phyloP scores from a whole-genome alignment of 2,329 filamentous ascomycete genomes.

The Xylogone sp. region DNA sequence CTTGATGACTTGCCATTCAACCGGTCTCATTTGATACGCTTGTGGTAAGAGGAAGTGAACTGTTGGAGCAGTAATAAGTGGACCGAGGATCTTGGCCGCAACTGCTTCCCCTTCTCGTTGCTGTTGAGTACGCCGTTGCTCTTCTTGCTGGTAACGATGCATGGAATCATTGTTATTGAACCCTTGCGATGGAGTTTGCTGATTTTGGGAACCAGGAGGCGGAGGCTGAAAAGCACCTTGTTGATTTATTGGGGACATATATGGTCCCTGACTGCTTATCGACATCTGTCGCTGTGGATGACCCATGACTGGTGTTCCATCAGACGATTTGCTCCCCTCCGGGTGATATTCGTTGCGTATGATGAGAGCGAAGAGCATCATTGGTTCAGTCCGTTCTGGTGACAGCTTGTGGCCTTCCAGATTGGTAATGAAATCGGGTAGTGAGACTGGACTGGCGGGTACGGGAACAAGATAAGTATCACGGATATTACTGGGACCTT shows the following conservation, averaged over 20 bases:
- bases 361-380: slow-evolving; percentile 82
- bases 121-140: slow-evolving; percentile 41
- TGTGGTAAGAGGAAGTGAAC: slow-evolving; percentile 67
- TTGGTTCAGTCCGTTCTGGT: slow-evolving; percentile 64
- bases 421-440: slow-evolving; percentile 85
- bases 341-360: slow-evolving; percentile 57
- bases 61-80: slow-evolving; percentile 57
- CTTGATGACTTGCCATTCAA: slow-evolving; percentile 71
- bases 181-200: slow-evolving; percentile 8
- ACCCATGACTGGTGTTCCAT: slow-evolving; percentile 25
- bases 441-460: slow-evolving; percentile 62
- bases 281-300: slow-evolving; percentile 43
- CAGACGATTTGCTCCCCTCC: slow-evolving; percentile 10
- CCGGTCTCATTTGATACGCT: slow-evolving; percentile 62
- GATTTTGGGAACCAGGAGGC: slow-evolving; percentile 16
- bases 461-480: slow-evolving; percentile 92
- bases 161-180: background rate
- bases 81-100: slow-evolving; percentile 61
- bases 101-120: slow-evolving; percentile 50
- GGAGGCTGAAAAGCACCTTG: slow-evolving; percentile 27
- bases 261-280: slow-evolving; percentile 40
- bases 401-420: slow-evolving; percentile 82
- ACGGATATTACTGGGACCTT: slow-evolving; percentile 69
- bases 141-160: slow-evolving; percentile 26
- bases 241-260: slow-evolving; percentile 50